These are phyloP conservation scores for Boletus semigastroideus DNA, from an alignment of 1,284 basidiomycete species.

Conservation along the genomic window DNA sequence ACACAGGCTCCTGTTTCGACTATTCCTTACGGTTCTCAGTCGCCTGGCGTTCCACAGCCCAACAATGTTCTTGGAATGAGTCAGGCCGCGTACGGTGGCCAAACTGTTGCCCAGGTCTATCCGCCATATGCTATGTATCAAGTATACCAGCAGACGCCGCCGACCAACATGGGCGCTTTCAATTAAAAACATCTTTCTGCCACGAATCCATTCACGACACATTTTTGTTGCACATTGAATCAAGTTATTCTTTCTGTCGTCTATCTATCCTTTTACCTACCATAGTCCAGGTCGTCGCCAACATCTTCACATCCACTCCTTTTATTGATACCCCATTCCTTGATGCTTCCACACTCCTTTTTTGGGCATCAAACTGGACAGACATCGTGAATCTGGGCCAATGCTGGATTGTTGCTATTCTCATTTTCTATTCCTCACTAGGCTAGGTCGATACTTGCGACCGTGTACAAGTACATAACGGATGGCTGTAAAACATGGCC, in stretches of 20 bases:
- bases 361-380: conserved; percentile 27
- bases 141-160: conserved; percentile 70
- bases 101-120: conserved; percentile 67
- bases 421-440: conserved; percentile 32
- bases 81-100: conserved; percentile 62
- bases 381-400: conserved; percentile 29
- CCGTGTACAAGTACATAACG: conserved; percentile 42
- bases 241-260: conserved; percentile 35
- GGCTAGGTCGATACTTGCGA: conserved; percentile 32
- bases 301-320: conserved; percentile 22
- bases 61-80: conserved; percentile 60
- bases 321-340: conserved; percentile 31
- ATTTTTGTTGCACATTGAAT: conserved; percentile 34
- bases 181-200: conserved; percentile 50
- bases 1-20: conserved; percentile 42
- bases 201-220: conserved; percentile 38
- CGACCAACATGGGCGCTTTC: conserved; percentile 72
- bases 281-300: conserved; percentile 29
- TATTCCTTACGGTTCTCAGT: conserved; percentile 58
- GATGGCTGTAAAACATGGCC: conserved; percentile 41
- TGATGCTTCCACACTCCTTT: conserved; percentile 27
- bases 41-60: conserved; percentile 55
- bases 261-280: conserved; percentile 32
- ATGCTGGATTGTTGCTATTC: conserved; percentile 38
- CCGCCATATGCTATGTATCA: conserved; percentile 77